phyloP scores from a whole-genome alignment of 192 early-diverging fungal genomes.

The Backusella mclennaniae region DNA sequence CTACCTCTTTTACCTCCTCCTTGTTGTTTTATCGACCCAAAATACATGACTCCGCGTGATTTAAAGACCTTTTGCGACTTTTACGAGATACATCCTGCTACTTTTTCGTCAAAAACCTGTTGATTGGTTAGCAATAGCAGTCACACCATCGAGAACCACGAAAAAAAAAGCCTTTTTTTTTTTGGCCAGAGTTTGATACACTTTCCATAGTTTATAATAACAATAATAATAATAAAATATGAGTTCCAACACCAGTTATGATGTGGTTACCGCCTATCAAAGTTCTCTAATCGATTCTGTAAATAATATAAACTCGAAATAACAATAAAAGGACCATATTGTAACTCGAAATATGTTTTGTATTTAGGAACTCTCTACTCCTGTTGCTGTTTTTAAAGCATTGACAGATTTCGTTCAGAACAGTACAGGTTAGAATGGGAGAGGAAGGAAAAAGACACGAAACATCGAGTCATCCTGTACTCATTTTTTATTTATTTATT shows the following conservation, averaged over 20 bases:
- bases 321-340: background rate
- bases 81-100: background rate
- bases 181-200: too few relatives aligned
- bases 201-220: background rate
- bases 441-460: too few relatives aligned
- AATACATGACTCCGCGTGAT: background rate
- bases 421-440: conserved; percentile 41
- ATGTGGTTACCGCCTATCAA: conserved; percentile 39
- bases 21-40: background rate
- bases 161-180: background rate
- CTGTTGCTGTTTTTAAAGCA: conserved; percentile 73
- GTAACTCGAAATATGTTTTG: background rate
- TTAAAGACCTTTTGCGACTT: background rate
- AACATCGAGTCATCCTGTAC: too few relatives aligned
- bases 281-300: conserved; percentile 34
- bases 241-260: background rate
- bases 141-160: background rate
- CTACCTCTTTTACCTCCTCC: background rate
- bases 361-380: conserved; percentile 64
- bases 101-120: background rate
- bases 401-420: conserved; percentile 67
- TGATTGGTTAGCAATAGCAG: background rate
- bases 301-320: background rate
- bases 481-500: background rate
- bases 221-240: background rate